These are phyloP conservation scores for Colletotrichum noveboracense DNA, from an alignment of 2,329 filamentous ascomycete species.

Conservation along the genomic window DNA sequence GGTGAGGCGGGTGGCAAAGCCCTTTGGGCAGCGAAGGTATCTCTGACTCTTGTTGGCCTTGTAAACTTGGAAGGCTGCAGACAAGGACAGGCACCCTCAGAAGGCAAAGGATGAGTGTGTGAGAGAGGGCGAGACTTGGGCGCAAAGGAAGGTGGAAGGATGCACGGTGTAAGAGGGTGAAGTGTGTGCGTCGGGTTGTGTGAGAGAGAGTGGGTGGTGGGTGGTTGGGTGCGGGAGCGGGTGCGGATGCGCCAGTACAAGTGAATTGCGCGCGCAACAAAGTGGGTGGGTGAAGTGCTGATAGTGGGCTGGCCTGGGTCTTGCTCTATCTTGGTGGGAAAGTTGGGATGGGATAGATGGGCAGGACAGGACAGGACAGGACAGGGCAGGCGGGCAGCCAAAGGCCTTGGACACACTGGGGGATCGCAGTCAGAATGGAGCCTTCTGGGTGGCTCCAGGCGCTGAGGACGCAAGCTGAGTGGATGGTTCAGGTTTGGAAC, in stretches of 20 bases:
- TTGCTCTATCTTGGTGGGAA: neutral
- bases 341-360: neutral
- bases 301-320: neutral
- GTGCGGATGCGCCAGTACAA: constrained; percentile 15
- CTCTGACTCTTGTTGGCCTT: neutral
- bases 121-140: neutral
- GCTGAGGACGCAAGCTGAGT: neutral
- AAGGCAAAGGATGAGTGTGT: neutral
- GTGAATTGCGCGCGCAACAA: constrained; percentile 2
- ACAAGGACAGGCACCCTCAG: neutral
- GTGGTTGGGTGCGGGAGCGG: constrained; percentile 13
- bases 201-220: neutral
- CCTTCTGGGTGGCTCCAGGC: neutral
- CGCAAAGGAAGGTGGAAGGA: constrained; percentile 5
- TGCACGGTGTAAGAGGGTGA: constrained; percentile 5
- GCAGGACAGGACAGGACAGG: neutral
- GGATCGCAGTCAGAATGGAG: constrained; percentile 11
- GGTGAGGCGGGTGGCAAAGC: constrained; percentile 14
- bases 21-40: neutral
- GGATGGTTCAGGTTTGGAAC: constrained; percentile 1
- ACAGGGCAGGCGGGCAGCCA: neutral
- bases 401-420: neutral
- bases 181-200: constrained; percentile 14
- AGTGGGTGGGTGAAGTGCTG: neutral
- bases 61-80: constrained; percentile 7